Percentiles rank a stretch among this genome's conserved stretches.
These are phyloP conservation scores for Pistacia atlantica DNA, from an alignment of 345 rosid species.

Conservation along the genomic window DNA sequence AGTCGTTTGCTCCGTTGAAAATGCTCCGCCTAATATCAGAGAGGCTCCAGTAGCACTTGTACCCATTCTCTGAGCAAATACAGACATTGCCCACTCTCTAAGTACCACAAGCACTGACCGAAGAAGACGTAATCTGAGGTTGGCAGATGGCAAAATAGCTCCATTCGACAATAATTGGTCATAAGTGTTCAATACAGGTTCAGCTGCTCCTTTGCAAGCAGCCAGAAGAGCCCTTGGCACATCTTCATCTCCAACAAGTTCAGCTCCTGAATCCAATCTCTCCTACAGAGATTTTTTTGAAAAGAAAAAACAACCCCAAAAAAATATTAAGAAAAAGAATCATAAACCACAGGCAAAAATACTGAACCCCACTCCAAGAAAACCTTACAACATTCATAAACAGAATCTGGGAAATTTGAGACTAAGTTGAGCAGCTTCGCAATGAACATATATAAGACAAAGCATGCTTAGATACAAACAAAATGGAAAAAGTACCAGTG, in stretches of 20 bases:
- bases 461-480: not conserved
- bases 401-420: not conserved
- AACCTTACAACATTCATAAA: not conserved
- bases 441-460: not conserved
- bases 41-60: slow-evolving; percentile 69
- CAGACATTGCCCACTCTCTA: slow-evolving; percentile 93
- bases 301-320: not conserved
- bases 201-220: slow-evolving; percentile 92
- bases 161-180: slow-evolving; percentile 81
- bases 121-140: slow-evolving; percentile 78
- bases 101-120: slow-evolving; percentile 79
- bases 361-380: not conserved
- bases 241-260: slow-evolving; percentile 86
- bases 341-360: not conserved
- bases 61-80: slow-evolving; percentile 74
- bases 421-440: not conserved
- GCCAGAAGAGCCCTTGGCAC: slow-evolving; percentile 87
- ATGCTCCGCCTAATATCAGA: slow-evolving; percentile 65
- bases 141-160: slow-evolving; percentile 78
- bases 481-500: slow-evolving; percentile 53
- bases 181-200: slow-evolving; percentile 82
- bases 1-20: slow-evolving; percentile 56
- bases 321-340: not conserved
- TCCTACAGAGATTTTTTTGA: slow-evolving; percentile 48
- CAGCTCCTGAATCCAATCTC: slow-evolving; percentile 70